Evolutionary conservation across 1,139 yeast species (phyloP), one percentile per base, ranked within the genome.

Genomic region (Trichomonascaceae sp.): DNA sequence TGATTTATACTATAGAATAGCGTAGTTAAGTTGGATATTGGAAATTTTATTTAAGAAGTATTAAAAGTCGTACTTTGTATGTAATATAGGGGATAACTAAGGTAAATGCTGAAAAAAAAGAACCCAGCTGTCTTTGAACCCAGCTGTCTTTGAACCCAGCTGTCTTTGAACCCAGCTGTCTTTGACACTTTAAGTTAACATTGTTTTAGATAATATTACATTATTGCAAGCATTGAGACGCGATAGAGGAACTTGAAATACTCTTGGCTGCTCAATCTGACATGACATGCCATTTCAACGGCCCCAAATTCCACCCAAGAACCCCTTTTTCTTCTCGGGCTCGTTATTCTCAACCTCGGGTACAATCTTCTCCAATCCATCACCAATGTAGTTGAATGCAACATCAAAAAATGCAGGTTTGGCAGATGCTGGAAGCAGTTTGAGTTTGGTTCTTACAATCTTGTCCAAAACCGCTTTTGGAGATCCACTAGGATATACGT

Each of bases 381-480:
- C 57, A n/a, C 47, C 56, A 53, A 91, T 80, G 65, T 87, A 90
- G 68, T 90, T 90, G 74, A 76, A 90, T 0, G 95, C 97, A 63
- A 88, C 76, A 68, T 91, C 98, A 65, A 89, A 91, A 63, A 90
- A 79, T 8, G 90, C 96, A 0, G 98, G 96, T 70, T 91, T 91
- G 56, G 85, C 81, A 56, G 83, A 77, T 1, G 87, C 79, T 1
- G 96, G 87, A 56, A 70, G 71, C 27, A 81, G 60, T 15, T 69
- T 66, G 15, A 76, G 72, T 20, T 75, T 74, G 45, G 80, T 60
- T 56, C 83, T 81, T 43, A 80, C 81, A 53, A 85, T 67, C 47
- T 73, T 72, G 2, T 69, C 61, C 47, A 82, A 63, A 13, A 74
- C 67, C 17, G 71, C 66, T 2, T 70, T 70, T 4, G 73, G 61